These are phyloP conservation scores for Ceraceosorus guamensis DNA, from an alignment of 1,284 basidiomycete species.

Conservation along the genomic window DNA sequence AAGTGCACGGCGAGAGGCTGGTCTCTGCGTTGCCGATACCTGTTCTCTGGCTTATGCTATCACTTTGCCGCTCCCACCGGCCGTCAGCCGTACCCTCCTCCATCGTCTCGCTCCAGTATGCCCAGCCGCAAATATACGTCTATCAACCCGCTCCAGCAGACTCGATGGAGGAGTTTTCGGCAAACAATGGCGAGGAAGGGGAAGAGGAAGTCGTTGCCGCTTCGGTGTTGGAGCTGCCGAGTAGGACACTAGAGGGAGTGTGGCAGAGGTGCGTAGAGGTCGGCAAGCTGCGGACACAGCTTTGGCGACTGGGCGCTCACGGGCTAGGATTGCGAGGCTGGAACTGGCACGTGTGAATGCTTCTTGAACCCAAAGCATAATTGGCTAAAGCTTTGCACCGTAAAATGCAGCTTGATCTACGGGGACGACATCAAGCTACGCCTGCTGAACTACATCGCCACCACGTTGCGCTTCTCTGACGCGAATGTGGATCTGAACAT, in stretches of 20 bases:
- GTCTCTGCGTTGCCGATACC: no score
- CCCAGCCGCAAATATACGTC: constrained; percentile 60
- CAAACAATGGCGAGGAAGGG: constrained; percentile 55
- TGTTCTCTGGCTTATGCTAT: background rate
- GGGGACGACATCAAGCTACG: constrained; percentile 78
- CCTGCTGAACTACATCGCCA: constrained; percentile 85
- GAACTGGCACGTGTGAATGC: background rate
- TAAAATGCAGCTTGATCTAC: constrained; percentile 67
- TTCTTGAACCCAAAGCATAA: background rate
- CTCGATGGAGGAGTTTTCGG: constrained; percentile 69
- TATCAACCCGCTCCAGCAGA: constrained; percentile 70
- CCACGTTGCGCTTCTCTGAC: constrained; percentile 82
- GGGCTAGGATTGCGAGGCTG: background rate
- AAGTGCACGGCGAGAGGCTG: background rate
- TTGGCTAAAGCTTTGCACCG: constrained; percentile 49
- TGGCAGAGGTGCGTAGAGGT: constrained; percentile 57
- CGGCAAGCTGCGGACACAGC: no score
- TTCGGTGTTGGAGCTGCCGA: constrained; percentile 76
- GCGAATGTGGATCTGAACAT: constrained; percentile 82
- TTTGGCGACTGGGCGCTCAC: no score
- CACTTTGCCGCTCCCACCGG: no score
- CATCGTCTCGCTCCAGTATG: constrained; percentile 18
- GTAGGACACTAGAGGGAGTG: constrained; percentile 71
- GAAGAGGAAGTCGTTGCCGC: constrained; percentile 64
- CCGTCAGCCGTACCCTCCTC: background rate